Percentiles rank a stretch among this genome's conserved stretches.
phyloP scores from a whole-genome alignment of 768 basidiomycete species.

The Paxillus rubicundulus region DNA sequence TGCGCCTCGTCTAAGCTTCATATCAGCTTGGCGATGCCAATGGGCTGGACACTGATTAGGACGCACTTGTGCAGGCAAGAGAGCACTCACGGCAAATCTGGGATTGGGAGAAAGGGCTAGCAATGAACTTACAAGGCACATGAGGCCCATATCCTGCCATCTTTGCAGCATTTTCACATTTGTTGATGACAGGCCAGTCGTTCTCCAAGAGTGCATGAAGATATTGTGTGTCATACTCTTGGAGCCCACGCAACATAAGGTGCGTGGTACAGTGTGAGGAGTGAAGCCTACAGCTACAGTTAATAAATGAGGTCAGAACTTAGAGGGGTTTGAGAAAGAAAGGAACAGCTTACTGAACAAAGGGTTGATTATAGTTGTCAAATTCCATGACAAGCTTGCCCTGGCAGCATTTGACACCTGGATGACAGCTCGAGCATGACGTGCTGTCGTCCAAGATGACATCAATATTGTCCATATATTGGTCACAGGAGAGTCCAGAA shows the following conservation, averaged over 20 bases:
- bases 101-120: not conserved
- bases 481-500: too few relatives aligned
- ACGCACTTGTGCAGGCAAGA: not conserved
- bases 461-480: too few relatives aligned
- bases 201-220: not conserved
- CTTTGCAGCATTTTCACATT: not conserved
- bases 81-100: not conserved
- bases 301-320: too few relatives aligned
- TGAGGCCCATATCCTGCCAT: not conserved
- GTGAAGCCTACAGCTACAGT: too few relatives aligned
- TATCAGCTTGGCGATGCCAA: not conserved
- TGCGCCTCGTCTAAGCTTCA: not conserved
- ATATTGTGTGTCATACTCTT: conserved; percentile 4
- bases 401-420: too few relatives aligned
- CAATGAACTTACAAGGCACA: not conserved
- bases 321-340: too few relatives aligned
- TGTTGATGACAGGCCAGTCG: not conserved
- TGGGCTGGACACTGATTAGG: not conserved
- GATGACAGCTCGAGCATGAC: too few relatives aligned
- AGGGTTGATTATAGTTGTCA: too few relatives aligned
- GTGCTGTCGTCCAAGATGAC: too few relatives aligned
- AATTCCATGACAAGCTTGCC: too few relatives aligned
- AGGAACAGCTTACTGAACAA: too few relatives aligned
- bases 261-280: too few relatives aligned
- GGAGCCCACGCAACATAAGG: not conserved